phyloP scores from a whole-genome alignment of 352 stramenopile genomes.

The Halophytophthora polymorphica region DNA sequence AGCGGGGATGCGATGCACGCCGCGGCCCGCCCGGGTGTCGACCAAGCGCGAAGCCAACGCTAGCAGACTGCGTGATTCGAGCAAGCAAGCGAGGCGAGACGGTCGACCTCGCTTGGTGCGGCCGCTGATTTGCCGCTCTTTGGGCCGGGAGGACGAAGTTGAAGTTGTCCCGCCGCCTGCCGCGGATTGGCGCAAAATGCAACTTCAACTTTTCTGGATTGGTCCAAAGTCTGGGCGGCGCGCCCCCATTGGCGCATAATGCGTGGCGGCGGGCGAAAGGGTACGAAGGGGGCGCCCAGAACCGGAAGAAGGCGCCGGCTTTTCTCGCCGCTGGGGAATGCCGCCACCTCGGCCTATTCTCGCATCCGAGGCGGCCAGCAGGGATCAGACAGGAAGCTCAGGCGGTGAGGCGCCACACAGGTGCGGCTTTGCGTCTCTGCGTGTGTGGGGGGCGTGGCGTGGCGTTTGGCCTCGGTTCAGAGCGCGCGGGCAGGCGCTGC shows the following conservation, averaged over 20 bases:
- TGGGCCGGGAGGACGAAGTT: conserved; percentile 17
- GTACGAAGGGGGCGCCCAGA: conserved; percentile 25
- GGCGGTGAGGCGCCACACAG: conserved; percentile 1
- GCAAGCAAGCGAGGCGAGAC: too few species aligned
- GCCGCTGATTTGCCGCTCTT: neutral
- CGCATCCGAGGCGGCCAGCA: too few species aligned
- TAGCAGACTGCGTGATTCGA: too few species aligned
- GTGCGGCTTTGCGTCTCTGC: neutral
- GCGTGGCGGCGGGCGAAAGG: conserved; percentile 10
- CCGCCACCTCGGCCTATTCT: too few species aligned
- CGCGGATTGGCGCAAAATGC: conserved; percentile 28
- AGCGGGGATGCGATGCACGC: too few species aligned
- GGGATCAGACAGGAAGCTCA: neutral
- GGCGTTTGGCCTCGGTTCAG: neutral
- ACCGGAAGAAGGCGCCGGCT: conserved; percentile 21
- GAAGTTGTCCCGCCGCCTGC: conserved; percentile 8
- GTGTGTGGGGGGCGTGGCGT: too few species aligned
- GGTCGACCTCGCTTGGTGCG: too few species aligned
- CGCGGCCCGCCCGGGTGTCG: too few species aligned
- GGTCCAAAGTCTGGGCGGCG: conserved; percentile 15
- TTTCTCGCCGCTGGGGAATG: conserved; percentile 18
- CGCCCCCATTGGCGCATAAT: conserved; percentile 7
- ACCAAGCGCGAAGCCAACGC: too few species aligned
- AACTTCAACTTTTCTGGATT: conserved; percentile 33
- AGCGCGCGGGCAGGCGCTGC: neutral